These are phyloP conservation scores for Multifurca ochricompacta DNA, from an alignment of 768 basidiomycete species.

Conservation along the genomic window DNA sequence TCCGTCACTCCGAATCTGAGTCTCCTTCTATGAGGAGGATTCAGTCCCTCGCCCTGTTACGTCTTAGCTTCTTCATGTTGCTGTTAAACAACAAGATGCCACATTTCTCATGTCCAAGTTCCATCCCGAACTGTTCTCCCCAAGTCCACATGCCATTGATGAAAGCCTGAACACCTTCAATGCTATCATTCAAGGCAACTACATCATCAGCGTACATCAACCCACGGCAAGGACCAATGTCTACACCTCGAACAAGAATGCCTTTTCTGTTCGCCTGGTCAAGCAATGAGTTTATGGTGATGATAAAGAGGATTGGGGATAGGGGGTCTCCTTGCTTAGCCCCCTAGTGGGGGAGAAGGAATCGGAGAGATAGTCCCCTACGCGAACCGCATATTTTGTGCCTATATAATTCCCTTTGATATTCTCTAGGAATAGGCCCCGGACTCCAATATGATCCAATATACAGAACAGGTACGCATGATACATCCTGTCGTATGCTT, in stretches of 20 bases:
- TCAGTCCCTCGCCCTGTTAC: neutral
- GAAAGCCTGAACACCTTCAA: neutral
- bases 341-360: constrained; percentile 1
- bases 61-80: neutral
- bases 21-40: neutral
- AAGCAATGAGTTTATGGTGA: constrained; percentile 14
- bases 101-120: neutral
- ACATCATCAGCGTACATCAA: constrained; percentile 1
- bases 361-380: neutral
- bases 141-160: neutral
- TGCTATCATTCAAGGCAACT: neutral
- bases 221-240: neutral
- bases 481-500: constrained; percentile 17
- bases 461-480: constrained; percentile 13
- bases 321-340: constrained; percentile 18
- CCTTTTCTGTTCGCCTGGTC: neutral
- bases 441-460: constrained; percentile 3
- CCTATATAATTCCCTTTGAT: neutral
- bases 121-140: neutral
- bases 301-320: constrained; percentile 16
- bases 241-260: constrained; percentile 46
- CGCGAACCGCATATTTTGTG: neutral
- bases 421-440: neutral
- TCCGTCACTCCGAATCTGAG: neutral
- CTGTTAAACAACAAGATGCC: neutral